These are phyloP conservation scores for Fomitopsis serialis DNA, from an alignment of 768 basidiomycete genomes.

Conservation along the genomic window DNA sequence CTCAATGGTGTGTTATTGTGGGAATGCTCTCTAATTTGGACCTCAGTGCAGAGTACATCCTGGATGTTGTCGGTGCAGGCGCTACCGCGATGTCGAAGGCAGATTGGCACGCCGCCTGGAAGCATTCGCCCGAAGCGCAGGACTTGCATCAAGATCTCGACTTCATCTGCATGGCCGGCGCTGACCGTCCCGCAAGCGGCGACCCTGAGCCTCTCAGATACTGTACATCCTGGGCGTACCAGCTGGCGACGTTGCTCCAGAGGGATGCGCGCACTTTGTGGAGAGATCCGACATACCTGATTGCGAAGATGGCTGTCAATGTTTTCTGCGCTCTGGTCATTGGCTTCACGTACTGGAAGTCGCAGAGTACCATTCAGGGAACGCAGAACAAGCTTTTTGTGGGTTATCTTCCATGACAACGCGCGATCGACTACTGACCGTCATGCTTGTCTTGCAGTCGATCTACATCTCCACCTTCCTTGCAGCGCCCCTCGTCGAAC, in stretches of 20 bases:
- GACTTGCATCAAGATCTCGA: conserved; percentile 37
- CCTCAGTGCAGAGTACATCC: conserved; percentile 39
- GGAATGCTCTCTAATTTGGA: neutral
- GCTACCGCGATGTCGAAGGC: conserved; percentile 35
- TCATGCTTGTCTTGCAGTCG: conserved; percentile 14
- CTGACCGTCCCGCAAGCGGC: conserved; percentile 19
- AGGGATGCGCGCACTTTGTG: conserved; percentile 31
- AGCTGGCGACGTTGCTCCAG: conserved; percentile 25
- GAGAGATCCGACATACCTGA: conserved; percentile 35
- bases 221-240: conserved; percentile 34
- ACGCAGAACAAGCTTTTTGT: conserved; percentile 41
- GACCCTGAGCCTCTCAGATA: conserved; percentile 25
- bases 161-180: conserved; percentile 35
- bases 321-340: conserved; percentile 29
- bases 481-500: conserved; percentile 32
- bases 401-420: conserved; percentile 2
- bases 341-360: conserved; percentile 38
- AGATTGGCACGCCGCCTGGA: conserved; percentile 51
- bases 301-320: conserved; percentile 35
- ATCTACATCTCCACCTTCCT: conserved; percentile 30
- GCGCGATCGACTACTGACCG: neutral
- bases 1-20: neutral
- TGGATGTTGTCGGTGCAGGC: conserved; percentile 54
- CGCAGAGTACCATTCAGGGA: conserved; percentile 32
- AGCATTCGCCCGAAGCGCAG: conserved; percentile 34